Percentiles rank a stretch among this genome's conserved stretches.
Conservation (phyloP, 2,329 filamentous ascomycete species). For the Alternaria arborescens region DNA sequence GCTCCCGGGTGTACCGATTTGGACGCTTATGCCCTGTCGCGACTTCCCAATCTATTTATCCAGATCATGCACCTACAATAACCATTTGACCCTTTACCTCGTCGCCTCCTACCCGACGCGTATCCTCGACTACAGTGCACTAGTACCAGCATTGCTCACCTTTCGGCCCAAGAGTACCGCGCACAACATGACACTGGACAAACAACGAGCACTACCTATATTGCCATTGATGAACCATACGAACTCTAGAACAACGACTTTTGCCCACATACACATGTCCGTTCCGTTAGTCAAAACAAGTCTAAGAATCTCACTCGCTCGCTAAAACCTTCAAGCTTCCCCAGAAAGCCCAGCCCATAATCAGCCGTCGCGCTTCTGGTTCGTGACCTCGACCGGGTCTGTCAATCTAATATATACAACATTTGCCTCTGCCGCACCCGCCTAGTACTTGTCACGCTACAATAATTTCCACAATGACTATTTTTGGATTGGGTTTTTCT, state of each 20-base stretch:
- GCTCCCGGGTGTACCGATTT: not conserved
- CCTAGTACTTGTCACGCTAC: constrained; percentile 28
- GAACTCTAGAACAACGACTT: constrained; percentile 25
- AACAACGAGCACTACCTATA: constrained; percentile 22
- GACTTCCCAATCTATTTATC: constrained; percentile 17
- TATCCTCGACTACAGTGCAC: not conserved
- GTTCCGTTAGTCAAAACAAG: constrained; percentile 19
- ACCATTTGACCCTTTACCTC: constrained; percentile 2
- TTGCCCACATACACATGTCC: constrained; percentile 13
- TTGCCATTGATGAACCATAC: constrained; percentile 42
- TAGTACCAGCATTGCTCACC: not conserved
- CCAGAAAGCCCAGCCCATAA: constrained; percentile 29
- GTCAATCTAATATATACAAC: constrained; percentile 47
- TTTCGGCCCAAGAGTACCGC: constrained; percentile 2
- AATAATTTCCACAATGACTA: constrained; percentile 26
- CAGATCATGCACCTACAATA: constrained; percentile 14
- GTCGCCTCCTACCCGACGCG: not conserved
- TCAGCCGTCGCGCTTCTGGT: constrained; percentile 34
- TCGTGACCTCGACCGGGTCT: constrained; percentile 42
- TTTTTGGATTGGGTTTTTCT: constrained; percentile 32
- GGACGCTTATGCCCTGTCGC: not conserved
- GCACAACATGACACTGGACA: not conserved
- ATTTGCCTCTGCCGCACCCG: constrained; percentile 20
- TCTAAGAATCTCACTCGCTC: constrained; percentile 32
- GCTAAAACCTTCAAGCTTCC: constrained; percentile 34